phyloP scores from a whole-genome alignment of 1,139 yeast species.

The Yamadazyma siamensis region DNA sequence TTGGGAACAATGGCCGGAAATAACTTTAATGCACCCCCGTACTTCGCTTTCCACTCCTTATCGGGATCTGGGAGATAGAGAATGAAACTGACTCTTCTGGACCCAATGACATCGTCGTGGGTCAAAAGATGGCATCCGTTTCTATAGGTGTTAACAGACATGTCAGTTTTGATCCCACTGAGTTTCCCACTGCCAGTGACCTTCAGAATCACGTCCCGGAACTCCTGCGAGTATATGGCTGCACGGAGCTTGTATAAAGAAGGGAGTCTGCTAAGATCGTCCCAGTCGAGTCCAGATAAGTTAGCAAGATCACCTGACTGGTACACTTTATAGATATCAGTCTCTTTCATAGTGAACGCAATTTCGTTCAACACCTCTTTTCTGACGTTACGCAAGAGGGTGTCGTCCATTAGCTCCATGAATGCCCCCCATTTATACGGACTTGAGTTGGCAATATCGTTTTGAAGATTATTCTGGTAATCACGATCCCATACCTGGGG shows the following conservation, averaged over 20 bases:
- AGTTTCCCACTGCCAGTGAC: conserved; percentile 88
- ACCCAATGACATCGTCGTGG: conserved; percentile 97
- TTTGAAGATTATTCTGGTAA: conserved; percentile 39
- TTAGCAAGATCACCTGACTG: conserved; percentile 97
- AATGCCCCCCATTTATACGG: conserved; percentile 94
- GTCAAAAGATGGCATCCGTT: conserved; percentile 92
- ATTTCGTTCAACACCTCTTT: conserved; percentile 79
- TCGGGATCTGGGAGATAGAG: conserved; percentile 92
- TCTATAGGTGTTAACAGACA: conserved; percentile 87
- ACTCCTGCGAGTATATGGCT: conserved; percentile 82
- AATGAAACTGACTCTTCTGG: conserved; percentile 89
- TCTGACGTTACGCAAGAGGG: conserved; percentile 72
- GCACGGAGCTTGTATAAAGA: conserved; percentile 73
- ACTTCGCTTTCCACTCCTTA: conserved; percentile 76
- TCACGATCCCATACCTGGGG: conserved; percentile 49
- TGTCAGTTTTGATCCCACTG: conserved; percentile 86
- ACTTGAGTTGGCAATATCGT: conserved; percentile 46
- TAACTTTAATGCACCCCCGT: conserved; percentile 89
- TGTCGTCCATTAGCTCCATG: conserved; percentile 67
- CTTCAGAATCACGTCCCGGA: conserved; percentile 75
- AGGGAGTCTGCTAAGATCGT: conserved; percentile 71
- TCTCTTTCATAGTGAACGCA: conserved; percentile 91
- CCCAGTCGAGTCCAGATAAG: conserved; percentile 76
- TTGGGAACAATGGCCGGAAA: conserved; percentile 87
- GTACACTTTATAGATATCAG: conserved; percentile 91